Evolutionary conservation across 306 rosid genomes (phyloP).

Genomic region (Arachis stenosperma): DNA sequence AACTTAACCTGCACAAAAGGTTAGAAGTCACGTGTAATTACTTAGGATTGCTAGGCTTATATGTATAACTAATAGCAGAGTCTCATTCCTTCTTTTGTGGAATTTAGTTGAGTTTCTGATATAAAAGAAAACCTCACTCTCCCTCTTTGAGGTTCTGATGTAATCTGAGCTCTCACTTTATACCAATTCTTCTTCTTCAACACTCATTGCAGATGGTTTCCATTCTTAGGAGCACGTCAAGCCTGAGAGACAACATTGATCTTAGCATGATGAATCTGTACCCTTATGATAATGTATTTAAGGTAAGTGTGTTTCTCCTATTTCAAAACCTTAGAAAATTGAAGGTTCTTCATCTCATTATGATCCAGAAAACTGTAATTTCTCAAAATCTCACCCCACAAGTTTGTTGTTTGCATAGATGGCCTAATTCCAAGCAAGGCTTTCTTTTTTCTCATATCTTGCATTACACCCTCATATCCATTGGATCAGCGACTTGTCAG

Average conservation of each 20-base stretch:
- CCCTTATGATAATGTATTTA: constrained; percentile 77
- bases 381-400: background rate
- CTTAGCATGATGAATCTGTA: constrained; percentile 72
- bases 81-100: no score
- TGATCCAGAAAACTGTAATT: no score
- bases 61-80: no score
- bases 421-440: constrained; percentile 76
- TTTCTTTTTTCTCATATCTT: constrained; percentile 4
- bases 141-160: no score
- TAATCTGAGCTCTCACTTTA: no score
- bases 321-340: constrained; percentile 13
- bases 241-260: constrained; percentile 66
- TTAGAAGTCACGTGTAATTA: no score
- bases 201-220: constrained; percentile 66
- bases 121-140: no score
- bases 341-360: background rate
- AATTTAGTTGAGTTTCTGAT: no score
- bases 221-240: constrained; percentile 67
- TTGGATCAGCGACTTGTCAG: constrained; percentile 7
- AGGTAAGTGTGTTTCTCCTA: constrained; percentile 50
- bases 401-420: constrained; percentile 49
- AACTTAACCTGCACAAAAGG: no score
- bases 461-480: background rate
- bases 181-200: no score
- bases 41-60: no score